These are phyloP conservation scores for Suillus hirtellus DNA, from an alignment of 768 basidiomycete species.

Conservation along the genomic window DNA sequence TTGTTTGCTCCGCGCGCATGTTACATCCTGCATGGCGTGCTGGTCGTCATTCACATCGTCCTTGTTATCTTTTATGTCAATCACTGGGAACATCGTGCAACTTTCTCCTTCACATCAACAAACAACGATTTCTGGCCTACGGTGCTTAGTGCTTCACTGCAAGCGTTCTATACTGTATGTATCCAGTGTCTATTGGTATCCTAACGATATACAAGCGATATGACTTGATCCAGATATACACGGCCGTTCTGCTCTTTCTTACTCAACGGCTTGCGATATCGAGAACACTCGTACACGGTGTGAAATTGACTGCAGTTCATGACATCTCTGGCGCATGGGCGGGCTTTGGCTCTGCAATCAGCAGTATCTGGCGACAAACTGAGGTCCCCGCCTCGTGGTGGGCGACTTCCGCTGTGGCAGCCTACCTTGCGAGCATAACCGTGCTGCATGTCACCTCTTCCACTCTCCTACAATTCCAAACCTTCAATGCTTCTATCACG, in stretches of 20 bases:
- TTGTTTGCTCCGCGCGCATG: no score
- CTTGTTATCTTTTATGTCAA: no score
- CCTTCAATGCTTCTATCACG: neutral
- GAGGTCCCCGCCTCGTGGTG: neutral
- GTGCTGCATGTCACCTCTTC: conserved; percentile 1
- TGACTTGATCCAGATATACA: no score
- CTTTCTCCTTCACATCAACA: no score
- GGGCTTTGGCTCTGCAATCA: neutral
- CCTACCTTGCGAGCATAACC: neutral
- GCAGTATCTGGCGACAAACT: neutral
- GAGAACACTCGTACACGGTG: neutral
- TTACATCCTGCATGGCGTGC: no score
- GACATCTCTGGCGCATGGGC: neutral
- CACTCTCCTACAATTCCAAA: neutral
- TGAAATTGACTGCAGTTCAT: neutral
- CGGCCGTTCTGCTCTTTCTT: neutral
- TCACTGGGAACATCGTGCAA: no score
- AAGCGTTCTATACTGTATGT: no score
- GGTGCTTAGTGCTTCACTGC: no score
- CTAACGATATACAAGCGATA: no score
- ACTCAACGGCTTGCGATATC: neutral
- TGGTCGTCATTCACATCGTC: no score
- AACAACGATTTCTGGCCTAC: no score
- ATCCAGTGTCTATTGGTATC: no score
- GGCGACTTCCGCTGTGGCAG: neutral